These are phyloP conservation scores for Geotrichum candidum DNA, from an alignment of 1,139 yeast species.

Conservation along the genomic window DNA sequence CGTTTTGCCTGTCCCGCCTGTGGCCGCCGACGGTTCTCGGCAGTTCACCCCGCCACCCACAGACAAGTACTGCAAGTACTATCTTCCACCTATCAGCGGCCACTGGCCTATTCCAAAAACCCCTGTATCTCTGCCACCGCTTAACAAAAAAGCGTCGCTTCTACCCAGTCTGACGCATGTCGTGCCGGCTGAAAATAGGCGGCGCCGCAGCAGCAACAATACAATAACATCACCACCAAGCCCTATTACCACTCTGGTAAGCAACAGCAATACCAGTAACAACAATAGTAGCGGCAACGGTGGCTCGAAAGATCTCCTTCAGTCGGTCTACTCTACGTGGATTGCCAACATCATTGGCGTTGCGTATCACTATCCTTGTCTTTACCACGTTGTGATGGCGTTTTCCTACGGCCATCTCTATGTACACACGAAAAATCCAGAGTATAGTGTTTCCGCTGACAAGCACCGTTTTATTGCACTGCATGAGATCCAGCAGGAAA, in stretches of 20 bases:
- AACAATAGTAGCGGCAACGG: slow-evolving; percentile 10
- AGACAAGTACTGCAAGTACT: slow-evolving; percentile 9
- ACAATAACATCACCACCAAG: neutral
- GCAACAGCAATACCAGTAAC: neutral
- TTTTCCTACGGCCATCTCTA: slow-evolving; percentile 29
- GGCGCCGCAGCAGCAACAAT: neutral
- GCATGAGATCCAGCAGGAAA: slow-evolving; percentile 26
- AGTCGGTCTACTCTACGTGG: slow-evolving; percentile 30
- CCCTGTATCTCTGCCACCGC: slow-evolving; percentile 2
- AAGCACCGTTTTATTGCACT: slow-evolving; percentile 30
- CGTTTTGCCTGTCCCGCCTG: slow-evolving; percentile 1
- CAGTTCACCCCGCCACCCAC: slow-evolving; percentile 9
- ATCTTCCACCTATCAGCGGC: slow-evolving; percentile 10
- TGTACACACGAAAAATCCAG: slow-evolving; percentile 22
- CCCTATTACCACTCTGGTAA: neutral
- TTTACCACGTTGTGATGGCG: slow-evolving; percentile 33
- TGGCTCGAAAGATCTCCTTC: slow-evolving; percentile 30
- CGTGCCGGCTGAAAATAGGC: neutral
- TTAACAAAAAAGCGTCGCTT: neutral
- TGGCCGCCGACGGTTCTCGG: neutral
- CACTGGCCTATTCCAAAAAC: neutral
- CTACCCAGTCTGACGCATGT: neutral
- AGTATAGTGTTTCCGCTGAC: slow-evolving; percentile 23
- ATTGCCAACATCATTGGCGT: slow-evolving; percentile 24
- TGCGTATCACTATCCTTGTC: slow-evolving; percentile 26